Conservation (phyloP, 163 green algal species). For the Chlorella variabilis region DNA sequence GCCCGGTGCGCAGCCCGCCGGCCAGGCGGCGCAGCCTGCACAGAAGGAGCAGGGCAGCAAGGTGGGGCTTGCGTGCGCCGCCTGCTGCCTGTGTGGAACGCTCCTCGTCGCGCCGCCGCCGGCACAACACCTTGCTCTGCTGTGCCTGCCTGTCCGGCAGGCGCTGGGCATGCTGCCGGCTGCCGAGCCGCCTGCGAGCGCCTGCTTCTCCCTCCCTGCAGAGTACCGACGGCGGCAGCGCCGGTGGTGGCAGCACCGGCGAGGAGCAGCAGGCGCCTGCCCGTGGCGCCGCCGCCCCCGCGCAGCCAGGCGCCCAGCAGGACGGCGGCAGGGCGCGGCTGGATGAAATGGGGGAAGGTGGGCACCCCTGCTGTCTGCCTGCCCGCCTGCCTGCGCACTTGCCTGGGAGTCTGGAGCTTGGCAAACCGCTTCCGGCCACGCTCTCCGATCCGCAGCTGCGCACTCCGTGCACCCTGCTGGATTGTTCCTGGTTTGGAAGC, state of each 20-base stretch:
- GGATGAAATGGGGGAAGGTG: neutral
- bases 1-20: neutral
- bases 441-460: too few species aligned
- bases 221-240: neutral
- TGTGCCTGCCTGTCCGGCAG: too few species aligned
- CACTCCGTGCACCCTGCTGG: too few species aligned
- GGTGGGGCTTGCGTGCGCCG: neutral
- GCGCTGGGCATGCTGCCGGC: too few species aligned
- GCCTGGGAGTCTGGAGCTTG: too few species aligned
- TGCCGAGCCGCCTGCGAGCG: neutral
- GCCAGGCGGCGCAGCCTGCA: neutral
- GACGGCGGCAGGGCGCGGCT: neutral
- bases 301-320: neutral
- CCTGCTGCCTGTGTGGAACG: neutral
- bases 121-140: neutral
- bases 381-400: too few species aligned
- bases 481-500: too few species aligned
- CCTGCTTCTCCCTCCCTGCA: neutral
- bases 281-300: neutral
- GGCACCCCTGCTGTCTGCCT: too few species aligned
- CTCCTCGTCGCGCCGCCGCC: neutral
- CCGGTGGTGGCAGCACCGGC: neutral
- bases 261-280: neutral
- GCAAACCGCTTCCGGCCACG: too few species aligned
- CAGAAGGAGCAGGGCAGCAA: slow-evolving; percentile 4